Base-by-base conservation (phyloP, 495 filamentous ascomycete genomes). In the Evansstolkia leycettana region DNA sequence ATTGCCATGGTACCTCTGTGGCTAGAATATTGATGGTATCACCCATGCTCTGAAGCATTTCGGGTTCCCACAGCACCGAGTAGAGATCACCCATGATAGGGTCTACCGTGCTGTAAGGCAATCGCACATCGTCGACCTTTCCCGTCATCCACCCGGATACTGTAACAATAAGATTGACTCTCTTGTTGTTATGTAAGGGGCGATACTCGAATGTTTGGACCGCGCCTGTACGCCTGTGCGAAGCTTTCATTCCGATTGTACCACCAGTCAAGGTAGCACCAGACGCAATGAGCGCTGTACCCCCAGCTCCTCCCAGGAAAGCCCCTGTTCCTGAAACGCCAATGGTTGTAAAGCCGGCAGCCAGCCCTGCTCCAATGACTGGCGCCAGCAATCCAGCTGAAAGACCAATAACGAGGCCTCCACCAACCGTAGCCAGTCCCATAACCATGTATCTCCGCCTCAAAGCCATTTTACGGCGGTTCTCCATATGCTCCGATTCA, bases 21-120 rank as follows among this genome's bases (percentile, higher is more conserved):
- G 92, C 90, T 31, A 99, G 68, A 55, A 99, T 95, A 45, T 94
- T 94, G 46, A 99, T 96, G 15, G 90, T 99, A 36, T 86, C 80
- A 68, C 90, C 90, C 83, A 94, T 96, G 50, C 82, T 90, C 31
- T 73, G 80, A 43, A 99, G 70, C 88, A 99, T 93, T 45, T 99
- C 90, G 3, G 90, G 92, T 56, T 99, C 90, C 92, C 92, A 99
- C 35, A 89, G 66, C 7, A 99, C 78, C 0, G 92, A 96, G 59
- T 96, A 99, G 14, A 99, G 73, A 61, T 99, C 90, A 20, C 90
- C 90, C 90, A 99, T 96, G 39, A 95, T 75, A 0, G 90, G 87
- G 55, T 96, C 88, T 2, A 99, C 79, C 2, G 90, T 99, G 60
- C 84, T 93, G 57, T 76, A 99, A 10, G 90, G 90, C 40, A 99